Percentiles rank a stretch among this genome's conserved stretches.
Evolutionary conservation across 1,284 basidiomycete species (phyloP).

Genomic region (Ustilago tritici): DNA sequence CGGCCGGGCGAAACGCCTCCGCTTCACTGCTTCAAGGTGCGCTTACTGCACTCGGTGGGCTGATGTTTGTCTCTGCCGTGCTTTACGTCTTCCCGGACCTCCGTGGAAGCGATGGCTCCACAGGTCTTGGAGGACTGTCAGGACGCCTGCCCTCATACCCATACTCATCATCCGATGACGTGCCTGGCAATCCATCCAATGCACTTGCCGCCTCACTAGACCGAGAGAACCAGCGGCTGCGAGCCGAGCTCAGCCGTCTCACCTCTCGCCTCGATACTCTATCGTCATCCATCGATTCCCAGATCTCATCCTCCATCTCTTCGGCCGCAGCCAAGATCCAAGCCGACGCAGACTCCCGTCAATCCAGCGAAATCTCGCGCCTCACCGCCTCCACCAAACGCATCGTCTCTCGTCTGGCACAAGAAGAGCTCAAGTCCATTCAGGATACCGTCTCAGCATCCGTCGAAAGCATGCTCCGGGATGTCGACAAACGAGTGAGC

Average conservation of each 20-base stretch:
- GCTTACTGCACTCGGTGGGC: neutral
- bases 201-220: conserved; percentile 19
- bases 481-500: conserved; percentile 37
- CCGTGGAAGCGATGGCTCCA: neutral
- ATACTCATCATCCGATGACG: conserved; percentile 10
- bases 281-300: conserved; percentile 31
- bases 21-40: neutral
- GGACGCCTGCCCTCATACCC: neutral
- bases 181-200: conserved; percentile 13
- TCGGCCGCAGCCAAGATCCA: conserved; percentile 32
- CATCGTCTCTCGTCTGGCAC: conserved; percentile 35
- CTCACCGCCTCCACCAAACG: conserved; percentile 39
- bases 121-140: neutral
- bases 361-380: conserved; percentile 27
- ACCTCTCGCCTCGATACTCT: conserved; percentile 30
- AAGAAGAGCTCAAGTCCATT: conserved; percentile 40
- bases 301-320: conserved; percentile 26
- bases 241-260: conserved; percentile 29
- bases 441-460: conserved; percentile 37
- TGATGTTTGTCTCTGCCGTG: conserved; percentile 1
- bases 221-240: conserved; percentile 35
- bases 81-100: conserved; percentile 1
- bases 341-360: conserved; percentile 27
- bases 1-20: neutral
- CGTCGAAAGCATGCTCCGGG: conserved; percentile 46